Base-by-base conservation (phyloP, 2,329 filamentous ascomycete genomes). In the Coniella vitis region DNA sequence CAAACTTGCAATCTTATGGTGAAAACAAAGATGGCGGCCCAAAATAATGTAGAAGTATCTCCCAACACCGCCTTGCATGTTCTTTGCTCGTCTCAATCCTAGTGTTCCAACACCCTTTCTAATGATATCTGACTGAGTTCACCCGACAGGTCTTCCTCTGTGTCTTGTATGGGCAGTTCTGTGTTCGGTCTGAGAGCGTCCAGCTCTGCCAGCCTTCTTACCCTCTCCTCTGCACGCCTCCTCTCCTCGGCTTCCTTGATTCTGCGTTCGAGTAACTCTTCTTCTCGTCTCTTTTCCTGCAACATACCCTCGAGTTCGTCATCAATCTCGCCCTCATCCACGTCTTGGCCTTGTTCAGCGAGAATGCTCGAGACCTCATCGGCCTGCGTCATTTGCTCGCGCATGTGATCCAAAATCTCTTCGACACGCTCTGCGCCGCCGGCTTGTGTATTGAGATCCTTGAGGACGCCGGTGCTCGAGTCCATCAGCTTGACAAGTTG, bases 321-420 rank as follows among this genome's bases (percentile, higher is more conserved):
- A 57, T 96, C 90, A 48, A 97, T 80, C 63, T 94, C 90, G 17
- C 62, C 75, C 61, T 95, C 90, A 63, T 95, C 88, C 29, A 95
- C 72, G 1, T 64, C 62, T 13, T 68, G 70, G 12, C 69, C 73
- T 7, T 68, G 66, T 57, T 93, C 88, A 45, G 83, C 81, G 54
- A 97, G 76, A 36, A 91, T 83, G 48, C 76, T 79, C 22, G 82
- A 81, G 19, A 97, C 79, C 68, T 97, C 91, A 61, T 96, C 90
- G 20, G 85, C 82, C 58, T 85, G 81, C 45, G 71, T 76, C 80
- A 93, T 93, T 68, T 94, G 83, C 57, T 90, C 84, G 45, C 86
- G 78, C 60, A 95, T 68, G 42, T 76, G 75, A 56, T 88, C 86
- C 45, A 94, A 79, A 12, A 93, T 79, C 53, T 80, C 78, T 55